Evolutionary conservation across 805 yeast species (phyloP).

Genomic region (Saccharomycopsis babjevae): DNA sequence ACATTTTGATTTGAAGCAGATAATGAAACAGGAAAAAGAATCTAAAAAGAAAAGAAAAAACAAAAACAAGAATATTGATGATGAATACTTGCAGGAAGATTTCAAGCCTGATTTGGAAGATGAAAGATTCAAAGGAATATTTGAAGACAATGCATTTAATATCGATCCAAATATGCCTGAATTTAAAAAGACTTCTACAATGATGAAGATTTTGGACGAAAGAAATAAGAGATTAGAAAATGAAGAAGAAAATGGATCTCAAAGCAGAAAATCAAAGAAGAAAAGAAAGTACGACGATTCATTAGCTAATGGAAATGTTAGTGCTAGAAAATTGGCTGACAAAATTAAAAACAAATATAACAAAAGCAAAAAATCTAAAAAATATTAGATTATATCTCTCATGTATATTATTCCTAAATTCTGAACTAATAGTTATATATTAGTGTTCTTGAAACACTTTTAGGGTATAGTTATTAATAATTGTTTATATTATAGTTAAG

Average conservation of each 20-base stretch:
- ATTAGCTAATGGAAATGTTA: not conserved
- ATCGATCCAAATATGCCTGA: conserved; percentile 92
- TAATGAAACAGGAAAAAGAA: conserved; percentile 62
- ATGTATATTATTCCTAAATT: not conserved
- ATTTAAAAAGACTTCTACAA: conserved; percentile 76
- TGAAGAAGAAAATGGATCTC: not conserved
- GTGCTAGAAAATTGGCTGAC: conserved; percentile 5
- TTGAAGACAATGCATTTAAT: conserved; percentile 81
- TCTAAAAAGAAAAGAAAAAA: conserved; percentile 39
- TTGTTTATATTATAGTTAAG: not conserved
- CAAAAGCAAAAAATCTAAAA: conserved; percentile 1
- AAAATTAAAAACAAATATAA: conserved; percentile 14
- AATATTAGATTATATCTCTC: not conserved
- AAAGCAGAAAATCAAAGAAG: not conserved
- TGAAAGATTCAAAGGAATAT: conserved; percentile 75
- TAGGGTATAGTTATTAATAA: not conserved
- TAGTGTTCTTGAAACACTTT: too few species aligned
- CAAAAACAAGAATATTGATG: conserved; percentile 39
- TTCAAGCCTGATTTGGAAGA: conserved; percentile 57
- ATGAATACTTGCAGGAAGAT: conserved; percentile 38
- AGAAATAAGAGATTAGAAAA: conserved; percentile 35
- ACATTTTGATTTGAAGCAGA: conserved; percentile 74
- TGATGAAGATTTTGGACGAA: conserved; percentile 74
- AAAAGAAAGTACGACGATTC: conserved; percentile 1
- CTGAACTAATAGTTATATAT: not conserved